These are phyloP conservation scores for Neolecta irregularis DNA, from an alignment of 1,139 yeast species.

Conservation along the genomic window DNA sequence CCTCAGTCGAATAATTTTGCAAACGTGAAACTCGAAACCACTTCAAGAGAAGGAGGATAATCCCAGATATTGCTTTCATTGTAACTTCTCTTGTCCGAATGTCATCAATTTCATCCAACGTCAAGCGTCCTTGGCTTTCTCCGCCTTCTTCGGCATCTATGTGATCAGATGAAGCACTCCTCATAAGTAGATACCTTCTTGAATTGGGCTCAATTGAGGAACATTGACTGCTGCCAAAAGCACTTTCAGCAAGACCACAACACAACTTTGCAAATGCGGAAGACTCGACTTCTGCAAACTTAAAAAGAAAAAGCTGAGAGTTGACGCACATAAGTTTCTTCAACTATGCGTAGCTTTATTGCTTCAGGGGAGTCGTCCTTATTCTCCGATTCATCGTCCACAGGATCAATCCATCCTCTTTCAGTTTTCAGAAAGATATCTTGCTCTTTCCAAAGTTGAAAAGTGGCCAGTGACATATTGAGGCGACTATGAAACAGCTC, in stretches of 20 bases:
- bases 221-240: slow-evolving; percentile 1
- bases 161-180: background rate
- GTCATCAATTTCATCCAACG: slow-evolving; percentile 16
- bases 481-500: slow-evolving; percentile 46
- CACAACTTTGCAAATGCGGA: slow-evolving; percentile 8
- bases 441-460: slow-evolving; percentile 59
- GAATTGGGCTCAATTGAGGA: background rate
- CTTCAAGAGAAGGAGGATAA: slow-evolving; percentile 37
- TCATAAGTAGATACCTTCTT: slow-evolving; percentile 5
- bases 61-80: slow-evolving; percentile 45
- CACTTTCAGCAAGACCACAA: slow-evolving; percentile 4
- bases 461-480: slow-evolving; percentile 46
- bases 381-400: slow-evolving; percentile 10
- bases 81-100: slow-evolving; percentile 47
- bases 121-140: slow-evolving; percentile 12
- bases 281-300: slow-evolving; percentile 7
- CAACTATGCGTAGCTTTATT: slow-evolving; percentile 1
- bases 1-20: background rate
- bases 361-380: slow-evolving; percentile 6
- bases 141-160: background rate
- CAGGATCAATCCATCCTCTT: slow-evolving; percentile 38
- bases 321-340: background rate
- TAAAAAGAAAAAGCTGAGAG: background rate
- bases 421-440: slow-evolving; percentile 59
- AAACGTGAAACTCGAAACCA: slow-evolving; percentile 63